Percentiles rank a stretch among this genome's conserved stretches.
Conservation (phyloP, 768 basidiomycete genomes). For the Crassisporium funariophilum region DNA sequence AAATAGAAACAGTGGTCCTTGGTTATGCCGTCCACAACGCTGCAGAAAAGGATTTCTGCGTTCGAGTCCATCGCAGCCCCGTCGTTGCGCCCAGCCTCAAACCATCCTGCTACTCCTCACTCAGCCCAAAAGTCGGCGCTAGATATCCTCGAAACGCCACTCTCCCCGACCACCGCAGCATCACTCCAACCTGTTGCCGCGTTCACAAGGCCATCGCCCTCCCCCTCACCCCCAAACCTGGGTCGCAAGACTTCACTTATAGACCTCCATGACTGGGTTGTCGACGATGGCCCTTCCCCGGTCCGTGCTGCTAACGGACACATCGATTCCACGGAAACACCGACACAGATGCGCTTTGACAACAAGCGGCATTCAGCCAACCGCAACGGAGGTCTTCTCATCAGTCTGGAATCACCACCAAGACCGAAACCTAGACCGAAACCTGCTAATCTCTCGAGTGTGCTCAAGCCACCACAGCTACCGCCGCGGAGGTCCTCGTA, state of each 20-base stretch:
- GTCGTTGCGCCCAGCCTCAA: constrained; percentile 24
- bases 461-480: constrained; percentile 50
- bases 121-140: too few relatives aligned
- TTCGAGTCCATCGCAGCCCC: constrained; percentile 56
- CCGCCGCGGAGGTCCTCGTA: constrained; percentile 69
- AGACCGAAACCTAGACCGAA: constrained; percentile 32
- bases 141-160: constrained; percentile 46
- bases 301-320: constrained; percentile 15
- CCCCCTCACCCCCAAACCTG: constrained; percentile 52
- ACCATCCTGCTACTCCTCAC: constrained; percentile 15
- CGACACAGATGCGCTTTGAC: constrained; percentile 25
- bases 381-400: constrained; percentile 42
- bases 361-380: constrained; percentile 5
- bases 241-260: constrained; percentile 62
- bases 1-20: constrained; percentile 12
- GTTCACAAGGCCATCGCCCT: constrained; percentile 40
- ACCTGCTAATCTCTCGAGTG: constrained; percentile 20
- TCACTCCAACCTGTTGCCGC: constrained; percentile 44
- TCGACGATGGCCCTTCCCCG: constrained; percentile 56
- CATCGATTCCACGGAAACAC: constrained; percentile 20
- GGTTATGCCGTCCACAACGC: constrained; percentile 23
- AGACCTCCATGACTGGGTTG: constrained; percentile 74
- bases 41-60: constrained; percentile 57
- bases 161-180: constrained; percentile 46
- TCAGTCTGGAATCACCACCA: constrained; percentile 56